Evolutionary conservation across 2,329 filamentous ascomycete genomes (phyloP), one percentile per base, ranked within the genome.

Genomic region (Paramyrothecium roridum): DNA sequence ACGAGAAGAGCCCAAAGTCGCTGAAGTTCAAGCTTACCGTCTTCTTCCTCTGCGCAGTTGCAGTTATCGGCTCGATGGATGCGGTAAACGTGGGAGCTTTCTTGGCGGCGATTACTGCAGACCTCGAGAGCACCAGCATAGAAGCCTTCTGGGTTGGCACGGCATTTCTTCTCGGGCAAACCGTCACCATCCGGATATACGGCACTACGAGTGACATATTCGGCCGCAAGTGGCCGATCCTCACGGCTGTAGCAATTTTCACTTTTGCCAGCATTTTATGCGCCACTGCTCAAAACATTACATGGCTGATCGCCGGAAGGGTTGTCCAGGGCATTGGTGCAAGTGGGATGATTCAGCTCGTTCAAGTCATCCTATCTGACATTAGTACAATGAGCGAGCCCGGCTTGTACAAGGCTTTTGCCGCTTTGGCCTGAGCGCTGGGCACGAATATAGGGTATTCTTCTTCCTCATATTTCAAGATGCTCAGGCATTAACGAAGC

Each of bases 121-220:
- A 50, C 19, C 48, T 50, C 19, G 48, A 50, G 26, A 50, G 48
- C 48, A 50, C 48, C 21, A 50, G 48, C 48, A 50, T 50, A 3
- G 26, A 26, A 33, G 21, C 48, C 21, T 50, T 50, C 17, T 30
- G 48, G 48, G 48, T 50, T 3, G 26, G 48, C 16, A 50, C 48
- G 26, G 13, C 22, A 17, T 50, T 50, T 23, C 48, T 50, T n/a
- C 26, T 50, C 4, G 48, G 20, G 19, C 48, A 50, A 33, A 30
- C 48, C 10, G 48, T 50, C 13, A 33, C 23, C 12, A 50, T 50
- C 19, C 48, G 21, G 17, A 50, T 50, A 13, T 50, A 50, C 19
- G 48, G 48, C 4, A 50, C 26, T 17, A 23, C 23, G 21, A 50
- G 48, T 22, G 48, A 50, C 8, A 33, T 50, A 11, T 50, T 50